phyloP scores from a whole-genome alignment of 176 grass and related monocot species.

The Tillandsia fasciculata region DNA sequence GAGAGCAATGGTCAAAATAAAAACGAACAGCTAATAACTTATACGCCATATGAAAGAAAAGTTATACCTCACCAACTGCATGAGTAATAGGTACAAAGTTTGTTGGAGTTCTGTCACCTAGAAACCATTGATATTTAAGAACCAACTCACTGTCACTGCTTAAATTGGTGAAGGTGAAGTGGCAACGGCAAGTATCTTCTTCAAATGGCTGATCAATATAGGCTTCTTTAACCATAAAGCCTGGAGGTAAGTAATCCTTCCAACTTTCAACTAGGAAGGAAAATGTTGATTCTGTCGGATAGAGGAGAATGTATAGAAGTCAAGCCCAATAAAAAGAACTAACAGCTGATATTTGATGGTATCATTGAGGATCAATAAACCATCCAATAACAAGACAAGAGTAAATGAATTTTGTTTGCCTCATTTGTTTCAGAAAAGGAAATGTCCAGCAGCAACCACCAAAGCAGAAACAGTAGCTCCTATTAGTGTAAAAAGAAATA shows the following conservation, averaged over 20 bases:
- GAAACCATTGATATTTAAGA: conserved; percentile 71
- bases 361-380: neutral
- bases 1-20: neutral
- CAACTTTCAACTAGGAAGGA: conserved; percentile 78
- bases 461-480: neutral
- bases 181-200: conserved; percentile 80
- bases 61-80: conserved; percentile 57
- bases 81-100: conserved; percentile 62
- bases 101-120: conserved; percentile 61
- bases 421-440: neutral
- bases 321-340: neutral
- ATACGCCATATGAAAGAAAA: conserved; percentile 11
- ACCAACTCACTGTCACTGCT: conserved; percentile 35
- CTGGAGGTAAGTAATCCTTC: conserved; percentile 61
- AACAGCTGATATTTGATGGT: neutral
- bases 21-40: neutral
- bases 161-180: conserved; percentile 61
- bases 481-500: neutral
- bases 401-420: neutral
- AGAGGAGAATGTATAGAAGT: conserved; percentile 4
- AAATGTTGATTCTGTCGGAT: conserved; percentile 78
- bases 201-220: conserved; percentile 84
- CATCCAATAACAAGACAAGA: neutral
- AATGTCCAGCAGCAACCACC: neutral
- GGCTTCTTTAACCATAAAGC: conserved; percentile 57